These are phyloP conservation scores for Ophiostoma triangulosporum DNA, from an alignment of 2,329 filamentous ascomycete species.

Conservation along the genomic window DNA sequence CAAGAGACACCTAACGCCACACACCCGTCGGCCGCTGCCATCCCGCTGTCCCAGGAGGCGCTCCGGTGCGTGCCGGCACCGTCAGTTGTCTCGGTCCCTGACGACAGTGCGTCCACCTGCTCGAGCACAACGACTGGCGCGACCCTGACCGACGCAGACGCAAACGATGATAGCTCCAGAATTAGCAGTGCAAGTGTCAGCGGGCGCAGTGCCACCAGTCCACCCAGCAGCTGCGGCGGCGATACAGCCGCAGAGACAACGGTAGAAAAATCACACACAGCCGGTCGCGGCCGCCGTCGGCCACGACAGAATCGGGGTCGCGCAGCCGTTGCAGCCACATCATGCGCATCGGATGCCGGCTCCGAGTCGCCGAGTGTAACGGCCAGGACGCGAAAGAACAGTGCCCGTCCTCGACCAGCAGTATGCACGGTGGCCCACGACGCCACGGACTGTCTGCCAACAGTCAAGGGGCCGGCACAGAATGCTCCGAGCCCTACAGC, in stretches of 20 bases:
- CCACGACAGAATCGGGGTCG: not conserved
- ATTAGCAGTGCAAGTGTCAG: not conserved
- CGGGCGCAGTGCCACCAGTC: not conserved
- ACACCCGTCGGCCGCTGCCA: not conserved
- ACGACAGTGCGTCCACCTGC: constrained; percentile 2
- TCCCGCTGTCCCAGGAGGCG: not conserved
- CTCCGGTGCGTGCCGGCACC: not conserved
- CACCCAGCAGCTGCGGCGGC: not conserved
- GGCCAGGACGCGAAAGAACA: not conserved
- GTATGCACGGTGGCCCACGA: not conserved
- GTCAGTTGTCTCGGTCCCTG: not conserved
- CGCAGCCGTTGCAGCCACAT: not conserved
- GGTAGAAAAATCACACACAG: not conserved
- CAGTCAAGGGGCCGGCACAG: too few species aligned
- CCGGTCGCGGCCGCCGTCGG: not conserved
- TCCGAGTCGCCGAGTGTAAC: not conserved
- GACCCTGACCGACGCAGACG: not conserved
- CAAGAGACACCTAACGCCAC: not conserved
- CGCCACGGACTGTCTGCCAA: not conserved
- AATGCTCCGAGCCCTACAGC: too few species aligned
- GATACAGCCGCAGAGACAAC: not conserved
- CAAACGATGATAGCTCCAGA: not conserved
- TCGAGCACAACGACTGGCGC: constrained; percentile 1
- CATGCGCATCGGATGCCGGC: not conserved
- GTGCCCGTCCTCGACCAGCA: not conserved